Conservation (phyloP, 768 basidiomycete genomes). For the Lactarius psammicola region DNA sequence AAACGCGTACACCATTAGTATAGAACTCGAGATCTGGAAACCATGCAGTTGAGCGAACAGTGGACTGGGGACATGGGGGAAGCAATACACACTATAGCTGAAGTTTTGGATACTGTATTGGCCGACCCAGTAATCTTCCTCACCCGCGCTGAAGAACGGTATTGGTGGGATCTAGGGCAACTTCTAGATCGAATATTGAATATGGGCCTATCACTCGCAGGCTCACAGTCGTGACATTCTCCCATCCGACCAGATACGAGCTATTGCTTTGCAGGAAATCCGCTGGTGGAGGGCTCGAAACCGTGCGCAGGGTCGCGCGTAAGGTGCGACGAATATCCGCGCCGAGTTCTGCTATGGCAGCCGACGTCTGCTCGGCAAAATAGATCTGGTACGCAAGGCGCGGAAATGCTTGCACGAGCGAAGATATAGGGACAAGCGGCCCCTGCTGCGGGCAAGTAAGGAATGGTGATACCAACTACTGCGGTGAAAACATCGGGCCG, state of each 20-base stretch:
- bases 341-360: conserved; percentile 54
- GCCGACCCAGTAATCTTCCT: conserved; percentile 70
- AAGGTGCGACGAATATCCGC: conserved; percentile 55
- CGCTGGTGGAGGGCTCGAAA: conserved; percentile 54
- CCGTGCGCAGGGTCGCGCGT: conserved; percentile 53
- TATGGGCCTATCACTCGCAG: not conserved
- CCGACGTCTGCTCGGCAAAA: conserved; percentile 50
- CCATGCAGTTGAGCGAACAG: conserved; percentile 2
- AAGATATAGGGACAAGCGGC: conserved; percentile 47
- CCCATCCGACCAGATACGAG: conserved; percentile 56
- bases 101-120: conserved; percentile 60
- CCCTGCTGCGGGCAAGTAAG: conserved; percentile 58
- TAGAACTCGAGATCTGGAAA: conserved; percentile 64
- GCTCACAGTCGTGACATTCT: conserved; percentile 43
- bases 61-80: not conserved
- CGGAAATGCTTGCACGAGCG: conserved; percentile 45
- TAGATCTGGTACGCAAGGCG: conserved; percentile 56
- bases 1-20: conserved; percentile 35
- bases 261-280: conserved; percentile 49
- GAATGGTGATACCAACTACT: conserved; percentile 58
- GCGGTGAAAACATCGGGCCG: conserved; percentile 63
- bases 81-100: conserved; percentile 50
- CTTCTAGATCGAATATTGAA: conserved; percentile 9
- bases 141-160: conserved; percentile 54
- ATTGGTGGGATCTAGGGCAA: conserved; percentile 53